A percentile compares a stretch with the other conserved stretches of the same genome.
These are phyloP conservation scores for Xylaria intraflava DNA, from an alignment of 495 filamentous ascomycete species.

Conservation along the genomic window DNA sequence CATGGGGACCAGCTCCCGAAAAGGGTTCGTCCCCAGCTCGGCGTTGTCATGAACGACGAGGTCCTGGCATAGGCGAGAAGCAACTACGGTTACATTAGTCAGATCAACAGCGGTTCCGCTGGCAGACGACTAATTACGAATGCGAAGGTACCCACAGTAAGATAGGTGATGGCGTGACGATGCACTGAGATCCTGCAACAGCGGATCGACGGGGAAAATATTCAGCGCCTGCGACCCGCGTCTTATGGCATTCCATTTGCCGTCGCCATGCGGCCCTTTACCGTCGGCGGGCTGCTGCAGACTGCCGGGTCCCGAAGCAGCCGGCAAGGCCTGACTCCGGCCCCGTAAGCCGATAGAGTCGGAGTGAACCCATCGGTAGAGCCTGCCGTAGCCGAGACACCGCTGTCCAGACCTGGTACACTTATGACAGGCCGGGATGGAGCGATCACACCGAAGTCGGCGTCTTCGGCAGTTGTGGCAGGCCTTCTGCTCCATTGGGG, in stretches of 20 bases:
- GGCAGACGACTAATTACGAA: background rate
- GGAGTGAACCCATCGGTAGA: constrained; percentile 37
- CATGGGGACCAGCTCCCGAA: constrained; percentile 44
- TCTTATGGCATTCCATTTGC: background rate
- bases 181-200: constrained; percentile 11
- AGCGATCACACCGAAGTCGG: constrained; percentile 49
- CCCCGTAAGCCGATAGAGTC: background rate
- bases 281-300: background rate
- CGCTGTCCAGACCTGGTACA: constrained; percentile 41
- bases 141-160: constrained; percentile 5
- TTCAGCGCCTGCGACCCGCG: background rate
- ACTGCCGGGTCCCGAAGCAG: background rate
- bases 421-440: constrained; percentile 42
- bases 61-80: constrained; percentile 45
- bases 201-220: constrained; percentile 1
- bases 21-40: constrained; percentile 41
- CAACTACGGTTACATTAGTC: constrained; percentile 29
- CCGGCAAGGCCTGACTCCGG: background rate
- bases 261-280: background rate
- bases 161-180: constrained; percentile 9
- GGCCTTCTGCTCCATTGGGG: constrained; percentile 14
- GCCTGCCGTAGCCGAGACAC: constrained; percentile 39
- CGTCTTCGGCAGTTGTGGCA: constrained; percentile 49
- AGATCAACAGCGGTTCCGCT: background rate
- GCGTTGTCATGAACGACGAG: constrained; percentile 46